Evolutionary conservation across 2,329 filamentous ascomycete species (phyloP).

Genomic region (Fusarium nodosum): DNA sequence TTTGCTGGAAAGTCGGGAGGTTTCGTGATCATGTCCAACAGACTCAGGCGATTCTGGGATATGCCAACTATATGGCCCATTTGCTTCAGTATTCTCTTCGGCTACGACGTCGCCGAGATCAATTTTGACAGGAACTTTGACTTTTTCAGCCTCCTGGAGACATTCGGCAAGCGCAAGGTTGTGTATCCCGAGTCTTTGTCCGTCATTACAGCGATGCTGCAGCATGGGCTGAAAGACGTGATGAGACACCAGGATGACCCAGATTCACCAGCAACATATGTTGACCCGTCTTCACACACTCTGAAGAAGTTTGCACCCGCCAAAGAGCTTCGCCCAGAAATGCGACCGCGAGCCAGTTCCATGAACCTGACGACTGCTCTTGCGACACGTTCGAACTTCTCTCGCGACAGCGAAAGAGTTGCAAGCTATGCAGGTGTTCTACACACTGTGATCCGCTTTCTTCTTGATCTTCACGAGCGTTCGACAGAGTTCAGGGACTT

Average conservation of each 20-base stretch:
- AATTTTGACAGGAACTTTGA: conserved; percentile 82
- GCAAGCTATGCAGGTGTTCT: conserved; percentile 72
- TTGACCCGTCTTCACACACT: conserved; percentile 6
- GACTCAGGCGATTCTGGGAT: conserved; percentile 90
- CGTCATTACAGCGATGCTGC: conserved; percentile 88
- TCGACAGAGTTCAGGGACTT: conserved; percentile 87
- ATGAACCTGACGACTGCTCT: conserved; percentile 76
- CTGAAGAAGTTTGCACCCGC: conserved; percentile 30
- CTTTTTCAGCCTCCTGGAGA: conserved; percentile 77
- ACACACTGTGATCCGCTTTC: conserved; percentile 81
- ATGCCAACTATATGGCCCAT: conserved; percentile 87
- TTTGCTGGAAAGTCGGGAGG: conserved; percentile 88
- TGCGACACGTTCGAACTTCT: conserved; percentile 59
- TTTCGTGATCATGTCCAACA: conserved; percentile 85
- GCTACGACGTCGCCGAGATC: conserved; percentile 80
- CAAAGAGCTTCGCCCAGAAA: conserved; percentile 29
- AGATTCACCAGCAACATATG: conserved; percentile 62
- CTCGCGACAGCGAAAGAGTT: conserved; percentile 63
- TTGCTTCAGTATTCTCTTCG: conserved; percentile 90
- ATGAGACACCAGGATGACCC: conserved; percentile 72
- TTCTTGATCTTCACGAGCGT: conserved; percentile 81
- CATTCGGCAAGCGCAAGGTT: conserved; percentile 78
- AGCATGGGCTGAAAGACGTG: conserved; percentile 82
- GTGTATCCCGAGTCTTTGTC: conserved; percentile 82
- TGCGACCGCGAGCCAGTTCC: conserved; percentile 66